A percentile compares a stretch with the other conserved stretches of the same genome.
Conservation (phyloP, 495 filamentous ascomycete genomes). For the Darksidea phi region DNA sequence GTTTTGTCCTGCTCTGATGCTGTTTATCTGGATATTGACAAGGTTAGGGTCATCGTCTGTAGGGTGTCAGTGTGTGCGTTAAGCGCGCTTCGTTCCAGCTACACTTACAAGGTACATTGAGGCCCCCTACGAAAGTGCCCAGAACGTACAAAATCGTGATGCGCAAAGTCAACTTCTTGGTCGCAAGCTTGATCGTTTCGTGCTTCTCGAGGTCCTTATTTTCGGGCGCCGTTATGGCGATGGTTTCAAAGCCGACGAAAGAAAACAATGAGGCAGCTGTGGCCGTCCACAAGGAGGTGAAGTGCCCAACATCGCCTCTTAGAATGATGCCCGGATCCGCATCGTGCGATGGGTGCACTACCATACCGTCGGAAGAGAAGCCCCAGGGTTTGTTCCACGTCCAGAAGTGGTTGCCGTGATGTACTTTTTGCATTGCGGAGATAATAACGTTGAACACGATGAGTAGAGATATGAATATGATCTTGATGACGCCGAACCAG, state of each 20-base stretch:
- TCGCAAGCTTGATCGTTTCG: slow-evolving; percentile 54
- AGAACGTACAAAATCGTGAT: slow-evolving; percentile 50
- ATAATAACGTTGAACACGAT: slow-evolving; percentile 46
- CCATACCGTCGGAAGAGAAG: slow-evolving; percentile 38
- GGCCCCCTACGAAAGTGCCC: slow-evolving; percentile 45
- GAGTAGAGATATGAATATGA: slow-evolving; percentile 49
- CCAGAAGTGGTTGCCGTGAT: slow-evolving; percentile 40
- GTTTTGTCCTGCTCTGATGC: slow-evolving; percentile 48
- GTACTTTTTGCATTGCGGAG: slow-evolving; percentile 30
- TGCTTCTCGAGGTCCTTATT: slow-evolving; percentile 48
- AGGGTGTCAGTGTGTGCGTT: not conserved
- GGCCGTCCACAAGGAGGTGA: slow-evolving; percentile 46
- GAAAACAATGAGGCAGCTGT: slow-evolving; percentile 49
- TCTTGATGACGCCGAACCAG: slow-evolving; percentile 49
- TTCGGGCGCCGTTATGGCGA: slow-evolving; percentile 50
- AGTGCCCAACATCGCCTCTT: slow-evolving; percentile 35
- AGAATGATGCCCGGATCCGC: slow-evolving; percentile 28
- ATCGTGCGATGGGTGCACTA: slow-evolving; percentile 33
- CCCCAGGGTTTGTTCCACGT: slow-evolving; percentile 43
- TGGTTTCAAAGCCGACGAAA: slow-evolving; percentile 54
- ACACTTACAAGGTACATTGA: slow-evolving; percentile 45
- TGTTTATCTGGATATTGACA: slow-evolving; percentile 35
- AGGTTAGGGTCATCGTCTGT: slow-evolving; percentile 45
- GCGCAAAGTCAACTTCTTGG: slow-evolving; percentile 50
- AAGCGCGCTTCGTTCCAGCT: not conserved